A percentile compares a stretch with the other conserved stretches of the same genome.
These are phyloP conservation scores for Beauveria australis DNA, from an alignment of 2,329 filamentous ascomycete species.

Conservation along the genomic window DNA sequence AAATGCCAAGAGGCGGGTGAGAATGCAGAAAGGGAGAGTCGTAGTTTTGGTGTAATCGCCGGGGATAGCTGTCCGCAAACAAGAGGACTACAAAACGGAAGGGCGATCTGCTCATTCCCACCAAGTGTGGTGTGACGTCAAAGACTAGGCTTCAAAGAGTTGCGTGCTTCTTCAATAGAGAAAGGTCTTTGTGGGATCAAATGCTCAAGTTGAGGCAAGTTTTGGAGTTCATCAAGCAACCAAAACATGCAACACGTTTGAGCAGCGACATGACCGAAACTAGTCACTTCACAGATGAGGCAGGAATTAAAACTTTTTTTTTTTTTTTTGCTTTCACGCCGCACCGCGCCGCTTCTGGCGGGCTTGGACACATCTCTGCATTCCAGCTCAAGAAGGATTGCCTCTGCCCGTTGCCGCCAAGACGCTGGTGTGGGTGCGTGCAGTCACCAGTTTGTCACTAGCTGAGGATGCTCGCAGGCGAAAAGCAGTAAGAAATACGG, in stretches of 20 bases:
- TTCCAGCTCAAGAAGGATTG: no score
- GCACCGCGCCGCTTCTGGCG: background rate
- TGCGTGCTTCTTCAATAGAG: no score
- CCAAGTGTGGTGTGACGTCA: slow-evolving; percentile 1
- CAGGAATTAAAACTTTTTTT: background rate
- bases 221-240: no score
- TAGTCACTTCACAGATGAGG: no score
- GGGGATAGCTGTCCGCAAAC: background rate
- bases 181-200: no score
- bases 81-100: background rate
- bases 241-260: no score
- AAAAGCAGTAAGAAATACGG: no score
- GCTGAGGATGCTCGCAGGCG: no score
- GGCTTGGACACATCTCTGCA: background rate
- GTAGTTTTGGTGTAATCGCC: background rate
- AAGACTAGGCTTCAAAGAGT: background rate
- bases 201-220: no score
- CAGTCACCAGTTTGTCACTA: no score
- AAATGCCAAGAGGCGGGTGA: background rate
- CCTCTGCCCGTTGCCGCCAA: background rate
- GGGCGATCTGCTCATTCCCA: background rate
- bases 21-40: background rate
- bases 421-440: background rate
- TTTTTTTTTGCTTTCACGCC: background rate
- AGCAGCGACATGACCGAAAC: no score